Evolutionary conservation across 495 filamentous ascomycete genomes (phyloP).

Genomic region (Penicillium ochrochloron): DNA sequence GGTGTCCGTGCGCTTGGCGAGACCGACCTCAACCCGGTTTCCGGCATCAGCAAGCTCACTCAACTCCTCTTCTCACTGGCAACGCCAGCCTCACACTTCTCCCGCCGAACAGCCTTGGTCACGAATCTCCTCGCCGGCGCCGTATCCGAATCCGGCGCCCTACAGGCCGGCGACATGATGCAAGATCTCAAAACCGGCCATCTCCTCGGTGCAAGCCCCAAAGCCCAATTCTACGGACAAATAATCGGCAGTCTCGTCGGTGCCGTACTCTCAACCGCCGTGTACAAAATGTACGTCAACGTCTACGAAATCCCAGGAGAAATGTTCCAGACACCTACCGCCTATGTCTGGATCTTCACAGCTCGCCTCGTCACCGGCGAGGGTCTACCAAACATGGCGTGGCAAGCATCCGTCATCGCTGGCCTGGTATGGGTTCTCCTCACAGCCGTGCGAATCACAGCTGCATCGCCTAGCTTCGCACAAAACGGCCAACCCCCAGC

Average conservation of each 20-base stretch:
- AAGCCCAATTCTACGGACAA: constrained; percentile 95
- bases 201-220: constrained; percentile 86
- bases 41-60: constrained; percentile 93
- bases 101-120: constrained; percentile 66
- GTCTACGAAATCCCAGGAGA: constrained; percentile 88
- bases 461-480: constrained; percentile 40
- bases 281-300: constrained; percentile 88
- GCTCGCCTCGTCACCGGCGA: constrained; percentile 92
- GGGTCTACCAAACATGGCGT: constrained; percentile 81
- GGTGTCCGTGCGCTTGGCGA: constrained; percentile 93
- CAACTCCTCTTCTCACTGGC: constrained; percentile 92
- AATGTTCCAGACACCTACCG: constrained; percentile 92
- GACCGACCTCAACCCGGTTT: constrained; percentile 96
- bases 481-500: constrained; percentile 31
- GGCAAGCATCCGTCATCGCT: constrained; percentile 73
- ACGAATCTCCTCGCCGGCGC: constrained; percentile 97
- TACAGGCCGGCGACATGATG: constrained; percentile 97
- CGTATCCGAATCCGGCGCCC: constrained; percentile 81
- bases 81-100: constrained; percentile 73
- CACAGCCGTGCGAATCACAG: constrained; percentile 69
- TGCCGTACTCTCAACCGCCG: constrained; percentile 81
- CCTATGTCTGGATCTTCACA: constrained; percentile 96
- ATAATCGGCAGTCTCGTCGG: constrained; percentile 90
- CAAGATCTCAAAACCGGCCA: constrained; percentile 98
- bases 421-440: constrained; percentile 69